phyloP scores from a whole-genome alignment of 306 rosid genomes.

The Lagenaria siceraria region DNA sequence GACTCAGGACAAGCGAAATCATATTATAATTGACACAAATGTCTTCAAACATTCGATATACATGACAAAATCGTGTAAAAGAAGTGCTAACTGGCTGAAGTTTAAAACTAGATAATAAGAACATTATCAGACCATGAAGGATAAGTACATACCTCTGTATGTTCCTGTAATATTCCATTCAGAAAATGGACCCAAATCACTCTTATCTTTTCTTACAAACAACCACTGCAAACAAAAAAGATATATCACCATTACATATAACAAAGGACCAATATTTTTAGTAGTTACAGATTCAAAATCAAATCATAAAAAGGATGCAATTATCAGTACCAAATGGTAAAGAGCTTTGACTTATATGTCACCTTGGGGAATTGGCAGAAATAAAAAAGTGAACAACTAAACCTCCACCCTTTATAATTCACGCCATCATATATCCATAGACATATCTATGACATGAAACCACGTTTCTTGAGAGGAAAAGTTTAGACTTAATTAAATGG shows the following conservation, averaged over 20 bases:
- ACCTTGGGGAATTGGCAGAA: not conserved
- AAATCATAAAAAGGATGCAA: not conserved
- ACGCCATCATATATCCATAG: not conserved
- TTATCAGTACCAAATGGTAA: not conserved
- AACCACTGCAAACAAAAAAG: slow-evolving; percentile 67
- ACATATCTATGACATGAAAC: not conserved
- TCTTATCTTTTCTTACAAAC: slow-evolving; percentile 64
- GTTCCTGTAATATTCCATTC: slow-evolving; percentile 95
- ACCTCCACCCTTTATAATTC: not conserved
- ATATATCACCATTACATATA: not conserved
- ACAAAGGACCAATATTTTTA: not conserved
- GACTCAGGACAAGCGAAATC: not conserved
- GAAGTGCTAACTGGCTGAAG: not conserved
- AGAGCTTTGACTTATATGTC: not conserved
- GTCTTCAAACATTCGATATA: not conserved
- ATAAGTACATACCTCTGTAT: slow-evolving; percentile 61
- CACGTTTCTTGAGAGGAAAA: not conserved
- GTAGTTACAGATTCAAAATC: not conserved
- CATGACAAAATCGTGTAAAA: not conserved
- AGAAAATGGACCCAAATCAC: slow-evolving; percentile 77
- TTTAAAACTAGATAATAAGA: not conserved
- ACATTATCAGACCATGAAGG: not conserved
- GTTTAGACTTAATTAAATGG: not conserved
- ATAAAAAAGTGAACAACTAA: not conserved
- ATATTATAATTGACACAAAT: not conserved